Evolutionary conservation across 805 yeast species (phyloP).

Genomic region (Candida manassasensis): DNA sequence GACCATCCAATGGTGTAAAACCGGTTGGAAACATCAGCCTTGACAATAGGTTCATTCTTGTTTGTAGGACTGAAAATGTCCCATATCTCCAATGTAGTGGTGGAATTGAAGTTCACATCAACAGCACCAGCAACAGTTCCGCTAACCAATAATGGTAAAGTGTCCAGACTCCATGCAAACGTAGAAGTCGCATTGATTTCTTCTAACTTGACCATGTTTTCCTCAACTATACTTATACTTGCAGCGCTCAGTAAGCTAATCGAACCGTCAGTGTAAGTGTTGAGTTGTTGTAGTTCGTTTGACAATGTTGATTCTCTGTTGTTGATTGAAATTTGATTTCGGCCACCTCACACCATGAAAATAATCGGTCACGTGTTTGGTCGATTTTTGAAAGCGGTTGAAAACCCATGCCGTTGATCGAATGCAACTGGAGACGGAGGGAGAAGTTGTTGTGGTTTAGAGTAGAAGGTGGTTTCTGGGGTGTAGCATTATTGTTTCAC

Average conservation of each 20-base stretch:
- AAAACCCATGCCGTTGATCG: too few species aligned
- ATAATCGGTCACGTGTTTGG: neutral
- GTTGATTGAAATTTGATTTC: slow-evolving; percentile 1
- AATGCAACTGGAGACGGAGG: too few species aligned
- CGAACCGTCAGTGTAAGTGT: too few species aligned
- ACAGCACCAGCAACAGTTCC: slow-evolving; percentile 97
- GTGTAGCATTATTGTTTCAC: too few species aligned
- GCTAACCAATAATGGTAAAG: slow-evolving; percentile 72
- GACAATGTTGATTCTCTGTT: too few species aligned
- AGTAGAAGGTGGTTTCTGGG: too few species aligned
- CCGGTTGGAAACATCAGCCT: slow-evolving; percentile 31
- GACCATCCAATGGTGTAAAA: slow-evolving; percentile 89
- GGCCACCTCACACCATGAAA: neutral
- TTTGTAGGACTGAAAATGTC: slow-evolving; percentile 46
- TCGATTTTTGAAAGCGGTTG: too few species aligned
- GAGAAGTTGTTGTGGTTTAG: too few species aligned
- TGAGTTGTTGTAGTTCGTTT: too few species aligned
- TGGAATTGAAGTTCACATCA: slow-evolving; percentile 78
- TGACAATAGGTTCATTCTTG: slow-evolving; percentile 27
- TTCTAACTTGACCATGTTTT: slow-evolving; percentile 69
- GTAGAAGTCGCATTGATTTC: slow-evolving; percentile 85
- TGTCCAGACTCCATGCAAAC: slow-evolving; percentile 90
- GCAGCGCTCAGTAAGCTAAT: too few species aligned
- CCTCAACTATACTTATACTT: neutral
- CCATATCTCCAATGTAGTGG: slow-evolving; percentile 77